These are phyloP conservation scores for Isabelozyma heimii DNA, from an alignment of 805 yeast genomes.

Conservation along the genomic window DNA sequence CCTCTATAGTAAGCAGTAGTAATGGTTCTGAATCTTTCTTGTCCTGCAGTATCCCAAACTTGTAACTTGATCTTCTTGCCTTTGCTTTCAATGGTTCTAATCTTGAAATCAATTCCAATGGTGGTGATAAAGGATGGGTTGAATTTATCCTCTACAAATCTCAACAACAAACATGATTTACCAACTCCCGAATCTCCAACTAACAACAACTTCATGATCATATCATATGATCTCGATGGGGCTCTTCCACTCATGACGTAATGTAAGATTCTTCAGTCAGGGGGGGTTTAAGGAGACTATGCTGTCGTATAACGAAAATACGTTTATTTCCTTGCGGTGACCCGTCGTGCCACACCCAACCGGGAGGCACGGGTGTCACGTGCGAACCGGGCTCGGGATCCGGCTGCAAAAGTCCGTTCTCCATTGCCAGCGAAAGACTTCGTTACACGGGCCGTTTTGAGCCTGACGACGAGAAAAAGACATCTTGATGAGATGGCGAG, in stretches of 20 bases:
- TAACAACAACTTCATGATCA: conserved; percentile 85
- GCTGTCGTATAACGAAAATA: neutral
- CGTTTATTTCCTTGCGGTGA: neutral
- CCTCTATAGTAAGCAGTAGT: conserved; percentile 92
- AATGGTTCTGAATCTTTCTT: conserved; percentile 90
- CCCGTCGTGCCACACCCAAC: neutral
- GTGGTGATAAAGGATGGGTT: conserved; percentile 96
- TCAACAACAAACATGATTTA: conserved; percentile 81
- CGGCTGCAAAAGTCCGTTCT: no score
- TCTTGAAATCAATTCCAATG: conserved; percentile 97
- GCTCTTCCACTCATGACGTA: conserved; percentile 54
- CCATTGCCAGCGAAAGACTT: no score
- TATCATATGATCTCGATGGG: conserved; percentile 75
- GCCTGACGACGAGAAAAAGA: no score
- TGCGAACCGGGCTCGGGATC: no score
- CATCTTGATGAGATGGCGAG: no score
- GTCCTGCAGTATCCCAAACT: conserved; percentile 98
- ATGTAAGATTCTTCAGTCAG: neutral
- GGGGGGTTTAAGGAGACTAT: neutral
- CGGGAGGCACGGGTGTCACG: neutral
- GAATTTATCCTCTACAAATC: conserved; percentile 95
- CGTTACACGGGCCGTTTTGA: no score
- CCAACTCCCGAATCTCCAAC: conserved; percentile 94
- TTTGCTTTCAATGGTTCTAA: conserved; percentile 90
- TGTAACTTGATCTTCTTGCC: conserved; percentile 93